phyloP scores from a whole-genome alignment of 1,139 yeast species.

The Sugiyamaella xylanicola region DNA sequence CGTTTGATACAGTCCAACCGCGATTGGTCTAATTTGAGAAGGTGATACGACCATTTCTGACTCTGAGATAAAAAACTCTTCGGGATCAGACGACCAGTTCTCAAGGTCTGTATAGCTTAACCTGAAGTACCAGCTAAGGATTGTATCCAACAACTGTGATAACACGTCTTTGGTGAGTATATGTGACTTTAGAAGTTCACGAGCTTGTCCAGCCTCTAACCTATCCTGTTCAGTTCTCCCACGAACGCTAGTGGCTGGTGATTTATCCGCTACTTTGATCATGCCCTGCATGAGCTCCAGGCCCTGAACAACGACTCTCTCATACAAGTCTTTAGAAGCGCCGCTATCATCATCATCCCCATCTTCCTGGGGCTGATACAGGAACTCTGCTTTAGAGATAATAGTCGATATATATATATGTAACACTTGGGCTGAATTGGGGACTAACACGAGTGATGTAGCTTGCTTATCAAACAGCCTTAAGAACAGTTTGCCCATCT shows the following conservation, averaged over 20 bases:
- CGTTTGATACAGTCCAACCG: constrained; percentile 82
- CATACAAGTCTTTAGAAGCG: constrained; percentile 71
- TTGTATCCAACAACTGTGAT: constrained; percentile 60
- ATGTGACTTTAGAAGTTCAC: constrained; percentile 52
- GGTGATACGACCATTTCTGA: constrained; percentile 78
- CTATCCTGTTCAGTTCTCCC: constrained; percentile 57
- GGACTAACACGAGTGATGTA: constrained; percentile 69
- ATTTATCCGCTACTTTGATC: constrained; percentile 61
- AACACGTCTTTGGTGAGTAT: constrained; percentile 62
- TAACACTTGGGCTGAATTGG: constrained; percentile 62
- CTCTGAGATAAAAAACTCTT: constrained; percentile 89
- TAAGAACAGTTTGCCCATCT: constrained; percentile 74
- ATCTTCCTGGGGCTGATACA: constrained; percentile 49
- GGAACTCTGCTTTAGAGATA: constrained; percentile 61
- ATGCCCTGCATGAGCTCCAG: constrained; percentile 65
- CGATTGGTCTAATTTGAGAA: constrained; percentile 81
- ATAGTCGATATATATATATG: constrained; percentile 60
- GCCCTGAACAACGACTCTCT: constrained; percentile 69
- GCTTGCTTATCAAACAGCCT: constrained; percentile 61
- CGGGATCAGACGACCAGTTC: constrained; percentile 83
- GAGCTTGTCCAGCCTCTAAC: constrained; percentile 61
- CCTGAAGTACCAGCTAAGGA: constrained; percentile 72
- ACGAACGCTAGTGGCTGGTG: constrained; percentile 68
- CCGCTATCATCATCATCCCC: constrained; percentile 46
- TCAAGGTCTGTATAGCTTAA: constrained; percentile 76